Conservation (phyloP, 768 basidiomycete species). For the Tricholoma flavovirens region DNA sequence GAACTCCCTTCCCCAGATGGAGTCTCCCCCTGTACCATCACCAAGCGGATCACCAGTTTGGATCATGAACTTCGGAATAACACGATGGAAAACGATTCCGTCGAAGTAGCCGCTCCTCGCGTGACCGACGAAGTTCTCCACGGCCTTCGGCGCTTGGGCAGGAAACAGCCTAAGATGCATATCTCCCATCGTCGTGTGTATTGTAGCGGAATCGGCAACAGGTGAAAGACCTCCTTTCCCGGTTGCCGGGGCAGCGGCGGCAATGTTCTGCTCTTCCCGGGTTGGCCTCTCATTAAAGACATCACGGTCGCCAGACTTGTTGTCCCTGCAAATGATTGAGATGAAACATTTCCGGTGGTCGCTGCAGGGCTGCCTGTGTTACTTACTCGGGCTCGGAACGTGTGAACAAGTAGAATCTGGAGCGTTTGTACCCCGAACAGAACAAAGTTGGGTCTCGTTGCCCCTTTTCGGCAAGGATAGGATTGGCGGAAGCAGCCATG, state of each 20-base stretch:
- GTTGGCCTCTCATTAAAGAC: constrained; percentile 98
- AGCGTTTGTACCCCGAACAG: constrained; percentile 89
- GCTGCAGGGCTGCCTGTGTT: not conserved
- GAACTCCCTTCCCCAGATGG: constrained; percentile 87
- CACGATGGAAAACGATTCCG: constrained; percentile 91
- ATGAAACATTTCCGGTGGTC: not conserved
- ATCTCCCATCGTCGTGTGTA: constrained; percentile 95
- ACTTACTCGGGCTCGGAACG: constrained; percentile 85
- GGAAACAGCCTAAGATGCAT: constrained; percentile 89
- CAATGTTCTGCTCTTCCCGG: constrained; percentile 89
- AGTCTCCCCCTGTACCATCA: constrained; percentile 87
- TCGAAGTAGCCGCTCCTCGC: constrained; percentile 88
- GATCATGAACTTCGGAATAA: constrained; percentile 98
- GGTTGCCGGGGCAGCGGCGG: constrained; percentile 48
- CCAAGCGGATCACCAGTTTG: constrained; percentile 96
- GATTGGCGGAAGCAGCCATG: constrained; percentile 95
- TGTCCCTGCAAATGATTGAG: constrained; percentile 48
- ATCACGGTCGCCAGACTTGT: constrained; percentile 85
- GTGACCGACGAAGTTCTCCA: constrained; percentile 97
- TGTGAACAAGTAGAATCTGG: constrained; percentile 93
- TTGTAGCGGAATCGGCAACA: constrained; percentile 74
- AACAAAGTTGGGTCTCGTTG: constrained; percentile 87
- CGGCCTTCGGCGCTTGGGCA: constrained; percentile 86
- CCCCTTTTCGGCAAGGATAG: constrained; percentile 82
- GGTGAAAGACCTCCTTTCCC: constrained; percentile 57